These are phyloP conservation scores for Starmerella sirachaensis DNA, from an alignment of 805 yeast genomes.

Conservation along the genomic window DNA sequence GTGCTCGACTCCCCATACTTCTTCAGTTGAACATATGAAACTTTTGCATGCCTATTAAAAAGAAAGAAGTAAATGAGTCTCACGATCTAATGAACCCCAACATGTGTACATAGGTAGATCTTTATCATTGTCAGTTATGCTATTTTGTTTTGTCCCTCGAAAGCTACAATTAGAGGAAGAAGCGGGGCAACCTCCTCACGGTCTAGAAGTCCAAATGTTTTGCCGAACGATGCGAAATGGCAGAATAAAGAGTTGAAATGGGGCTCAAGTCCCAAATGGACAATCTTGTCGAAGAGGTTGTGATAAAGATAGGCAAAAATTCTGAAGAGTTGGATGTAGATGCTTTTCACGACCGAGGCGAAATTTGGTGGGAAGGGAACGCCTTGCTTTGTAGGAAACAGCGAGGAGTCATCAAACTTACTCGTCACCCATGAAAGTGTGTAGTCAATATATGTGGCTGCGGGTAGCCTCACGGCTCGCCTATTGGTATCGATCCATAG, in stretches of 20 bases:
- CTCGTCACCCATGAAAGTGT: conserved; percentile 82
- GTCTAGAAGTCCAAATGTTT: conserved; percentile 74
- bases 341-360: conserved; percentile 69
- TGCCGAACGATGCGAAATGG: conserved; percentile 77
- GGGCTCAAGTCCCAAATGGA: conserved; percentile 87
- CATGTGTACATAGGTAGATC: conserved; percentile 3
- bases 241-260: conserved; percentile 98
- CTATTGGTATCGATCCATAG: conserved; percentile 77
- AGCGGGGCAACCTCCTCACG: conserved; percentile 70
- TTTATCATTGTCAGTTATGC: conserved; percentile 22
- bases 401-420: conserved; percentile 75
- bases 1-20: conserved; percentile 70
- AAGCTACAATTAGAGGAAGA: conserved; percentile 57
- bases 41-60: too few species aligned
- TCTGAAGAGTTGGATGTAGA: conserved; percentile 83
- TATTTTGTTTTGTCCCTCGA: conserved; percentile 81
- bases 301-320: conserved; percentile 91
- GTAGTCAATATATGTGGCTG: conserved; percentile 82
- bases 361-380: conserved; percentile 81
- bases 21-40: conserved; percentile 38
- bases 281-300: conserved; percentile 84
- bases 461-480: conserved; percentile 77
- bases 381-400: conserved; percentile 86
- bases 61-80: too few species aligned
- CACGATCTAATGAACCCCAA: neutral